Conservation (phyloP, 2,329 filamentous ascomycete genomes). For the Xylariaceae sp. region DNA sequence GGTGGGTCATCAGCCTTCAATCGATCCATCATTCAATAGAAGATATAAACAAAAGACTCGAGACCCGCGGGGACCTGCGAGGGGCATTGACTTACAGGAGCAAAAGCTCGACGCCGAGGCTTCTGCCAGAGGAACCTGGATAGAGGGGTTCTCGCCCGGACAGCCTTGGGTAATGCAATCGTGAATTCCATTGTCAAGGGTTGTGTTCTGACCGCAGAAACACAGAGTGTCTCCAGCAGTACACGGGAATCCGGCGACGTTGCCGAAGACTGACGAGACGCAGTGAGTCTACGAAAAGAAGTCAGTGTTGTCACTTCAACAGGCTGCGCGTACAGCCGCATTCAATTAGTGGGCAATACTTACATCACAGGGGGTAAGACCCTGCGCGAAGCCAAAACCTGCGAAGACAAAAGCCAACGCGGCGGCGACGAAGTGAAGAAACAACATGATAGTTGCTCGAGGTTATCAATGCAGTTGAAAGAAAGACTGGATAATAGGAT, state of each 20-base stretch:
- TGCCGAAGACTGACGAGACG: slow-evolving; percentile 24
- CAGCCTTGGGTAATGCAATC: slow-evolving; percentile 38
- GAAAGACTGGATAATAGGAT: too few species aligned
- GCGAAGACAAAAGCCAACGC: slow-evolving; percentile 12
- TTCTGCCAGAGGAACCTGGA: slow-evolving; percentile 28
- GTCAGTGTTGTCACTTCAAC: background rate
- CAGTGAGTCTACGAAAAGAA: slow-evolving; percentile 25
- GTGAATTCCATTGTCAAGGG: slow-evolving; percentile 33
- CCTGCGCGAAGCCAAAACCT: slow-evolving; percentile 22
- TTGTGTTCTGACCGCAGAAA: slow-evolving; percentile 35
- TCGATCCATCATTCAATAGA: background rate
- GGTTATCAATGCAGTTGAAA: too few species aligned
- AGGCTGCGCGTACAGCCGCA: background rate
- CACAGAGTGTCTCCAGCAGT: slow-evolving; percentile 32
- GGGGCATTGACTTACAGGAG: slow-evolving; percentile 23
- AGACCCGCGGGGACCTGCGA: too few species aligned
- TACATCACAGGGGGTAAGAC: slow-evolving; percentile 22
- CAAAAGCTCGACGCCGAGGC: slow-evolving; percentile 27
- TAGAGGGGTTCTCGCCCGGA: slow-evolving; percentile 21
- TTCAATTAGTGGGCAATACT: slow-evolving; percentile 9
- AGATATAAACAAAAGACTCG: background rate
- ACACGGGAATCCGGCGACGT: slow-evolving; percentile 23
- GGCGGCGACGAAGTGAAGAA: slow-evolving; percentile 12
- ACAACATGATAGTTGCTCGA: slow-evolving; percentile 14
- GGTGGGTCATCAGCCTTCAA: background rate